A percentile compares a stretch with the other conserved stretches of the same genome.
Evolutionary conservation across 768 basidiomycete genomes (phyloP).

Genomic region (Boletus patriciae): DNA sequence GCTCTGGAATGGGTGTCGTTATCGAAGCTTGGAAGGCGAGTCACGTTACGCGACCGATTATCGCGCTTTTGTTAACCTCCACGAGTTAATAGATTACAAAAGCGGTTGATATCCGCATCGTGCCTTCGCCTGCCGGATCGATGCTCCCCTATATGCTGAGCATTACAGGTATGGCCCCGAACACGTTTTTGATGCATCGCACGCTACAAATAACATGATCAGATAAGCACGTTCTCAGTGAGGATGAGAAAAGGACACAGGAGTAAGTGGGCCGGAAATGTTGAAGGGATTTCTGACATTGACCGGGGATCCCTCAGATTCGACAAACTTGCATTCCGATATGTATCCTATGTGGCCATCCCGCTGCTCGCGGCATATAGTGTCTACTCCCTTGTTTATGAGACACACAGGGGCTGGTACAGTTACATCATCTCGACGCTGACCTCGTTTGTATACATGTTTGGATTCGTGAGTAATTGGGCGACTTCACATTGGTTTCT

Average conservation of each 20-base stretch:
- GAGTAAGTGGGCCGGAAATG: constrained; percentile 56
- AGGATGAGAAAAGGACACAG: constrained; percentile 97
- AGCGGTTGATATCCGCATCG: constrained; percentile 83
- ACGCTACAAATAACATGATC: constrained; percentile 11
- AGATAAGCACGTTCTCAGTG: constrained; percentile 95
- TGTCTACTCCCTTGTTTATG: constrained; percentile 76
- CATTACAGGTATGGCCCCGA: constrained; percentile 64
- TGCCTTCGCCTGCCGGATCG: constrained; percentile 60
- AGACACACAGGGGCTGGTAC: constrained; percentile 93
- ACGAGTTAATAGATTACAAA: constrained; percentile 63
- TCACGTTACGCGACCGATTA: constrained; percentile 10
- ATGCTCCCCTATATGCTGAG: constrained; percentile 75
- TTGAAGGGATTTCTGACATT: constrained; percentile 24
- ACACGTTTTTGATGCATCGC: constrained; percentile 13
- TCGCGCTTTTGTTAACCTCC: constrained; percentile 15
- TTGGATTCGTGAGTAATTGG: constrained; percentile 83
- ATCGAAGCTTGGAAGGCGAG: constrained; percentile 94
- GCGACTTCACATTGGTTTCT: constrained; percentile 3
- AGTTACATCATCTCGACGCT: constrained; percentile 92
- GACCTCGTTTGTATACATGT: constrained; percentile 93
- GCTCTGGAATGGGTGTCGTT: constrained; percentile 76
- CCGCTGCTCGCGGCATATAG: constrained; percentile 78
- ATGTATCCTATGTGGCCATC: constrained; percentile 87
- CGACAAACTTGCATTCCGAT: constrained; percentile 91
- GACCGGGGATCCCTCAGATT: constrained; percentile 48